Conservation (phyloP, 78 protist species). For the Dictyostelium brefeldianum region DNA sequence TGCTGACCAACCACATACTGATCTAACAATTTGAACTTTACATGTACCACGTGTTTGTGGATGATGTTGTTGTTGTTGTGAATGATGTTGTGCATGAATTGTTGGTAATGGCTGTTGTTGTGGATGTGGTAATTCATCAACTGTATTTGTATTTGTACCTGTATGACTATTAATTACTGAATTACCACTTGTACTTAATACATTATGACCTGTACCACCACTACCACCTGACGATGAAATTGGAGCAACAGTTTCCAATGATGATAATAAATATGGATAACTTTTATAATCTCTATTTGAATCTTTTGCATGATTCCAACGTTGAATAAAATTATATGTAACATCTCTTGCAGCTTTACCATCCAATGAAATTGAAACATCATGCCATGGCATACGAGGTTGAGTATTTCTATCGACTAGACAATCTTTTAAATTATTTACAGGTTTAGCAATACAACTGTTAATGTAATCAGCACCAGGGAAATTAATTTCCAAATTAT, state of each 20-base stretch:
- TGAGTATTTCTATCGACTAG: conserved; percentile 32
- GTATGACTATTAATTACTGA: background rate
- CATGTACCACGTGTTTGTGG: conserved; percentile 21
- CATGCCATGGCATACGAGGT: conserved; percentile 89
- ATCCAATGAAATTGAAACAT: conserved; percentile 42
- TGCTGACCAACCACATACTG: conserved; percentile 84
- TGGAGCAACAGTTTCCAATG: conserved; percentile 18
- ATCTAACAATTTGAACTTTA: conserved; percentile 72
- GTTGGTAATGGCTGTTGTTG: background rate
- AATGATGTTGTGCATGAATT: background rate
- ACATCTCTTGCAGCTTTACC: conserved; percentile 85
- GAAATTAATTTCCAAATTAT: conserved; percentile 31
- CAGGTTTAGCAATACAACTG: conserved; percentile 46
- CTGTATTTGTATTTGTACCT: background rate
- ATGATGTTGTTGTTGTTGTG: conserved; percentile 20
- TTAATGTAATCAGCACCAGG: conserved; percentile 70
- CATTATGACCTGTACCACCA: too few species aligned
- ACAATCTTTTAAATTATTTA: conserved; percentile 16
- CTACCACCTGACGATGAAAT: background rate
- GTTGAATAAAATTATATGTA: conserved; percentile 88
- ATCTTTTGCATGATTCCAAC: conserved; percentile 89
- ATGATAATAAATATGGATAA: conserved; percentile 54
- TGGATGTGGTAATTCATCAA: background rate
- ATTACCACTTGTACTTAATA: background rate
- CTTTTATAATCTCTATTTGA: conserved; percentile 69